Evolutionary conservation across 2,329 filamentous ascomycete species (phyloP), one percentile per base, ranked within the genome.

Genomic region (Exophiala bonariae): DNA sequence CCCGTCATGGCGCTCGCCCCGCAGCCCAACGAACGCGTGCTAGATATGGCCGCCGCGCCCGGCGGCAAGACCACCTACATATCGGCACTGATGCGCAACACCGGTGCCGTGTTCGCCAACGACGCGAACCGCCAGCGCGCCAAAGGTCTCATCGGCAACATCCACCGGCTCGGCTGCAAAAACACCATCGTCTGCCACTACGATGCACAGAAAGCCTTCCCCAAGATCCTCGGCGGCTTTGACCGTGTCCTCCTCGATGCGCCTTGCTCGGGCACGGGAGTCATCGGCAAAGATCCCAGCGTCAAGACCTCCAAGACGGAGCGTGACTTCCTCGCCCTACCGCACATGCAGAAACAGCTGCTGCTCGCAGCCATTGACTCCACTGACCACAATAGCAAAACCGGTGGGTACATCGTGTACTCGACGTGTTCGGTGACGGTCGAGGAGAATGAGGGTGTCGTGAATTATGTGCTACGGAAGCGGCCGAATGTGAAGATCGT

Each of bases 231-330:
- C 69, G 93, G 92, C 49, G 93, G 93, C 10, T 99, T 99, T 54
- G 93, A 99, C 68, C 82, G 93, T 54, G 89, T 99, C 4, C 74
- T 97, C 36, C 86, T 97, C 49, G 91, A 99, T 72, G 91, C 90
- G 1, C 93, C 93, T 3, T 97, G 93, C 74, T 95, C 91, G 3
- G 92, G 93, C 59, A 99, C 93, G 1, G 93, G 93, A 61, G 93
- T 99, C 63, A 99, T 99, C 58, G 87, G 90, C 55, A 99, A 99
- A 75, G 93, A 99, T 70, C 82, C 92, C 23, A 89, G 86, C 56
- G 90, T 99, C 59, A 99, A 99, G 79, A 97, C 92, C 18, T 97
- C 96, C 77, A 97, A 97, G 78, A 95, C 88, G 9, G 89, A 95
- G 66, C 86, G 85, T 57, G 93, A 99, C 69, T 99, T 99, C 75